A percentile compares a stretch with the other conserved stretches of the same genome.
Evolutionary conservation across 768 basidiomycete genomes (phyloP).

Genomic region (Coprinopsis cinerea): DNA sequence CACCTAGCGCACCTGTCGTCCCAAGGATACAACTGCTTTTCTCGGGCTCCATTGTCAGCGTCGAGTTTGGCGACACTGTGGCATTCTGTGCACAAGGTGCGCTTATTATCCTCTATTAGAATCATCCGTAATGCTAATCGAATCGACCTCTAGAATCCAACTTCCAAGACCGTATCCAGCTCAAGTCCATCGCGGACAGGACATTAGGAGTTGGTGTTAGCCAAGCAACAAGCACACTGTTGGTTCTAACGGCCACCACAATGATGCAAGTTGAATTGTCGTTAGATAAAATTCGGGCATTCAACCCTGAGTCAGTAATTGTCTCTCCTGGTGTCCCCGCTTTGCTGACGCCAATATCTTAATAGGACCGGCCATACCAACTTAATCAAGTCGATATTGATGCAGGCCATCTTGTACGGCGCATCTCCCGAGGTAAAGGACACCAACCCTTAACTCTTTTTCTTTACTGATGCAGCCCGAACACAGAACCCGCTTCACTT

Average conservation of each 20-base stretch:
- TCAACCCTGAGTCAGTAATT: constrained; percentile 55
- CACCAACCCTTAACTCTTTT: background rate
- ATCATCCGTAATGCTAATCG: background rate
- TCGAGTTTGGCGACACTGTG: constrained; percentile 75
- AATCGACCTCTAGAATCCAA: constrained; percentile 47
- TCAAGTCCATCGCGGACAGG: constrained; percentile 61
- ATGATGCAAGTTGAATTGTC: constrained; percentile 66
- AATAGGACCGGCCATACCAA: constrained; percentile 56
- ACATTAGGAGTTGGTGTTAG: constrained; percentile 67
- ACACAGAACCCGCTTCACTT: constrained; percentile 71
- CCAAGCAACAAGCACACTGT: constrained; percentile 39
- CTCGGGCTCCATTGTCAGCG: constrained; percentile 51
- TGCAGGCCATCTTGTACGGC: constrained; percentile 77
- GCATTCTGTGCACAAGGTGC: constrained; percentile 65
- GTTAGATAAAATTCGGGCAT: constrained; percentile 51
- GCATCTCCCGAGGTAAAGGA: constrained; percentile 49
- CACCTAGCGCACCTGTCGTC: constrained; percentile 65
- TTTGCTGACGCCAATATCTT: background rate
- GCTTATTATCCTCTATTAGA: background rate
- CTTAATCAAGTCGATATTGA: constrained; percentile 74
- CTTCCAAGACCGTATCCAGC: constrained; percentile 65
- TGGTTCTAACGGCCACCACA: constrained; percentile 60
- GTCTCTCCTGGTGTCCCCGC: constrained; percentile 1
- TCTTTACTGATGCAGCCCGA: background rate
- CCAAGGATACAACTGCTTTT: constrained; percentile 58